Conservation (phyloP, 164 flowering plant species). For the Houttuynia cordata region DNA sequence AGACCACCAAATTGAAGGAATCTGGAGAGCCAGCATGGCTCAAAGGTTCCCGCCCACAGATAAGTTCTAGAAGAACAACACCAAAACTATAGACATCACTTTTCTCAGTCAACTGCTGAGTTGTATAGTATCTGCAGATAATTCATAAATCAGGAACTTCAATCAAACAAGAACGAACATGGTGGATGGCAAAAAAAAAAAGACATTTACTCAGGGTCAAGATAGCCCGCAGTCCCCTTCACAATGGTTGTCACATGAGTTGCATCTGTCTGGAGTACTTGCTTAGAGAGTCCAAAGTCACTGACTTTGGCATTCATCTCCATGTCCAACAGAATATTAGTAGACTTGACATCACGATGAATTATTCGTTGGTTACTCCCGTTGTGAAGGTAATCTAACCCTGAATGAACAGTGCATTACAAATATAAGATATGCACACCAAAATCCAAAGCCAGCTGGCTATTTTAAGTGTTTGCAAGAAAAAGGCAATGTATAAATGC, state of each 20-base stretch:
- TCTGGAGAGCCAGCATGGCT: slow-evolving; percentile 66
- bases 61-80: slow-evolving; percentile 82
- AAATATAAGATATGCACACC: neutral
- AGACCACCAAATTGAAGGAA: slow-evolving; percentile 72
- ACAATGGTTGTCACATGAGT: slow-evolving; percentile 76
- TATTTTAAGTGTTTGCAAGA: neutral
- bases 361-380: slow-evolving; percentile 72
- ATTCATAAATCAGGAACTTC: slow-evolving; percentile 6
- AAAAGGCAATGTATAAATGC: neutral
- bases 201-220: slow-evolving; percentile 75
- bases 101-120: slow-evolving; percentile 80
- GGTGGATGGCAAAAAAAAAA: neutral
- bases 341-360: slow-evolving; percentile 79
- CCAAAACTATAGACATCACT: slow-evolving; percentile 91
- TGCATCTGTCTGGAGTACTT: slow-evolving; percentile 51
- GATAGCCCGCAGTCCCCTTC: slow-evolving; percentile 85
- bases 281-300: slow-evolving; percentile 89
- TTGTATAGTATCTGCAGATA: slow-evolving; percentile 59
- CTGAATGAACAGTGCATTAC: slow-evolving; percentile 18
- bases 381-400: slow-evolving; percentile 80
- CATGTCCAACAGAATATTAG: slow-evolving; percentile 66
- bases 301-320: slow-evolving; percentile 80
- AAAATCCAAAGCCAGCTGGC: neutral
- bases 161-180: neutral
- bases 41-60: slow-evolving; percentile 81